Evolutionary conservation across 257 asterid genomes (phyloP), one percentile per base, ranked within the genome.

Genomic region (Perilla frutescens): DNA sequence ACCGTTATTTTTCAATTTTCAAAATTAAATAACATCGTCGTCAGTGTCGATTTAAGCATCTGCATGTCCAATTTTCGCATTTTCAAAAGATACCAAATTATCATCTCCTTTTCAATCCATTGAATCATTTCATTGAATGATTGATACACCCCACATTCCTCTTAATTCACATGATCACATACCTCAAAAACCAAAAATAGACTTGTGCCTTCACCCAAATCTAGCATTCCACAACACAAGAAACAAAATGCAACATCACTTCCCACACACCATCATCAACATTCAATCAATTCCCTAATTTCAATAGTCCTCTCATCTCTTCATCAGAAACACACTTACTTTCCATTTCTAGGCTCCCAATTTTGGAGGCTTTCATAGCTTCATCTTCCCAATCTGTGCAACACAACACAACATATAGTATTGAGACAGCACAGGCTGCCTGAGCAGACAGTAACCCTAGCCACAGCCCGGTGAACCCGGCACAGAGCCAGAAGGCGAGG

Each of bases 391-490:
- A 93, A 48, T 93, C 90, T 0, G 89, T 90, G 31, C 90, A 74
- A 53, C 53, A 55, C 79, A 82, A 32, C 83, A 91, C 91, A 10
- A 61, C 95, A 78, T 86, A 93, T 6, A 93, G 81, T 55, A 93
- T 76, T 1, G 93, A 93, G 31, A 89, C 11, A 9, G 97, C 97
- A 57, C 98, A 93, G 0, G 89, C 96, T 6, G 84, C 97, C 75
- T 93, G 98, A 34, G 98, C 96, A 9, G 96, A 89, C 36, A 93
- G 72, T 14, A 93, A 76, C 13, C 98, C 98, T 1, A 82, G 87
- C 98, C 98, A 93, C 65, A 93, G 69, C 37, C 98, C 98, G 9
- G 84, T 77, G 74, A 93, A 93, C 15, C 98, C 98, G 9, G 84
- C 59, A 2, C 78, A 68, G 34, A 89, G 79, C 90, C 89, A 79